Base-by-base conservation (phyloP, 768 basidiomycete species). In the Leccinellum albellum region DNA sequence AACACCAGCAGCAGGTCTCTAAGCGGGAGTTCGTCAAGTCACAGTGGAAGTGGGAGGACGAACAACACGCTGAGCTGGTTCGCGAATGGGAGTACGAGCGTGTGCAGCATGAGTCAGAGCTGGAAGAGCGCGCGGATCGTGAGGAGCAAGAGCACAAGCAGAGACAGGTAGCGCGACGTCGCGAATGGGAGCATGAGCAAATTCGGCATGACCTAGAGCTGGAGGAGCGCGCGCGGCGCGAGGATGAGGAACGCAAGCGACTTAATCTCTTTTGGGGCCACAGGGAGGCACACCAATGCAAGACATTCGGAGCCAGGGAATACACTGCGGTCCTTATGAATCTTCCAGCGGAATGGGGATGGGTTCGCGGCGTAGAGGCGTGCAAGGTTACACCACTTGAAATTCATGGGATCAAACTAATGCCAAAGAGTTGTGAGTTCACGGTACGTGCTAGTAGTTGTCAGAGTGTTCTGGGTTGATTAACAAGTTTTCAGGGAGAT, bases 271-370 rank as follows among this genome's bases (percentile, higher is more conserved):
- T 56, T 48, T 70, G 65, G 70, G 55, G 49, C 2, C 7, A 12
- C 4, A 33, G 64, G 0, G 54, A 69, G 28, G 51, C 60, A 3
- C 63, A 60, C 45, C 50, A 15, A 12, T 74, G 73, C 53, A 63
- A 56, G 28, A 64, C 65, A 0, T 72, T 68, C 15, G 67, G 54
- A 0, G 66, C 66, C 15, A 62, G 66, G 23, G 67, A 66, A 31
- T 74, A 74, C 17, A 65, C 61, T 3, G 74, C 72, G 3, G 56
- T 53, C 0, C 61, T 75, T 5, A 59, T 58, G 45, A 73, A 70
- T 45, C 55, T 71, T 2, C 74, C 70, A 6, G 4, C 51, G 3
- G 56, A 54, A 9, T 65, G 65, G 55, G 51, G 49, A n/a, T n/a
- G n/a, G n/a, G n/a, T n/a, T n/a, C n/a, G n/a, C n/a, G n/a, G n/a